Base-by-base conservation (phyloP, 805 yeast species). In the Metschnikowia similis region DNA sequence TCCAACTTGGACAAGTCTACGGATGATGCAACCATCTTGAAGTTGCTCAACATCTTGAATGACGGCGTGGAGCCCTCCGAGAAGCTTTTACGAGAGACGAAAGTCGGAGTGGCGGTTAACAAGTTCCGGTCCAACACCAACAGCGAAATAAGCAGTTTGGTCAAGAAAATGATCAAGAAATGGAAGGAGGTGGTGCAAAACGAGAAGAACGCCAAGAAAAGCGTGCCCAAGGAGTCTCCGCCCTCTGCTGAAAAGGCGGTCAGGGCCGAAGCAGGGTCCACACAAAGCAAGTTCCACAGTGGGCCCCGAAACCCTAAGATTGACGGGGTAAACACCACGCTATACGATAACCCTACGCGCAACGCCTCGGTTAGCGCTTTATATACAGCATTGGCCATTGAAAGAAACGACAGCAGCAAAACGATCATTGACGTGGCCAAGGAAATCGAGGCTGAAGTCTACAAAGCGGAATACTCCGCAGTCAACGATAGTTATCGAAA, bases 101-200 rank as follows among this genome's bases (percentile, higher is more conserved):
- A 89, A 66, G 92, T 94, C n/a, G 99, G 99, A 56, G 92, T 94
- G 14, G 92, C 91, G 8, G 97, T 94, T 38, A 94, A 94, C 71
- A 90, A 89, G 67, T 82, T 87, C 61, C 82, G 96, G 56, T 70
- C 87, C 8, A 82, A 83, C 42, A 62, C 69, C 30, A 88, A 87
- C 66, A 54, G 78, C 21, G 95, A 90, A 57, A 79, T 94, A 41
- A 74, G 85, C 10, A 69, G 76, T 2, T 69, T 87, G 37, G 98
- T 92, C 35, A 88, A 87, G 66, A 82, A 81, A 57, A 87, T 91
- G 72, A 90, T 94, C 59, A 80, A 82, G 57, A 74, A 77, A 35
- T 94, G 99, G 99, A 89, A 89, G 63, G 97, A 92, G 55, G 84
- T 83, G 46, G 96, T 92, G 13, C 84, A 84, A 41, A 75, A 73